Evolutionary conservation across 139 green algal genomes (phyloP).

Genomic region (Chara braunii): DNA sequence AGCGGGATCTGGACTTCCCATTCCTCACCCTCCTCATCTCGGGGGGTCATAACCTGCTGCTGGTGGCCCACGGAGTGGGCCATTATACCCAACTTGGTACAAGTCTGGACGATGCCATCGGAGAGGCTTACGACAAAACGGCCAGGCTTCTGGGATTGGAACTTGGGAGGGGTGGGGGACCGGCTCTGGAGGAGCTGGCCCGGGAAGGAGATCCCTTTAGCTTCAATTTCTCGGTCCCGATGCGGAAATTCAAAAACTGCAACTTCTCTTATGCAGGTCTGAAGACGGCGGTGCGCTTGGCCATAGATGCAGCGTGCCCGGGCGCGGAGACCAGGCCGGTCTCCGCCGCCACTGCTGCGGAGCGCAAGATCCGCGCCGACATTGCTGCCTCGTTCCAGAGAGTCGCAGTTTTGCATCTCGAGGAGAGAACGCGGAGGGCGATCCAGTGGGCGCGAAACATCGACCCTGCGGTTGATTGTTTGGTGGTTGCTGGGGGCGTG

Average conservation of each 20-base stretch:
- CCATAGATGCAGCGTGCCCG: conserved; percentile 11
- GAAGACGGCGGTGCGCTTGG: conserved; percentile 69
- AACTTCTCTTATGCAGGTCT: conserved; percentile 94
- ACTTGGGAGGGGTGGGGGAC: conserved; percentile 42
- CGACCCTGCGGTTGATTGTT: conserved; percentile 31
- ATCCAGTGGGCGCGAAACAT: conserved; percentile 39
- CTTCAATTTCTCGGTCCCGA: conserved; percentile 51
- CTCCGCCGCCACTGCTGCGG: not conserved
- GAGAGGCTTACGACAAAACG: conserved; percentile 92
- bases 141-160: conserved; percentile 82
- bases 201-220: conserved; percentile 14
- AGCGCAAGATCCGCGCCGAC: conserved; percentile 62
- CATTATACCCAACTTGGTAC: conserved; percentile 81
- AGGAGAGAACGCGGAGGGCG: conserved; percentile 50
- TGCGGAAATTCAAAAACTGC: conserved; percentile 61
- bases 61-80: conserved; percentile 78
- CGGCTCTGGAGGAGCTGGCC: conserved; percentile 37
- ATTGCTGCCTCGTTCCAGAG: conserved; percentile 84
- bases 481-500: conserved; percentile 81
- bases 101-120: conserved; percentile 89
- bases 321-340: conserved; percentile 11
- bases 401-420: conserved; percentile 77
- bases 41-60: conserved; percentile 89
- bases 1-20: conserved; percentile 59
- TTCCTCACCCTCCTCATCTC: conserved; percentile 89